Conservation (phyloP, 345 rosid genomes). For the Hibiscus syriacus region DNA sequence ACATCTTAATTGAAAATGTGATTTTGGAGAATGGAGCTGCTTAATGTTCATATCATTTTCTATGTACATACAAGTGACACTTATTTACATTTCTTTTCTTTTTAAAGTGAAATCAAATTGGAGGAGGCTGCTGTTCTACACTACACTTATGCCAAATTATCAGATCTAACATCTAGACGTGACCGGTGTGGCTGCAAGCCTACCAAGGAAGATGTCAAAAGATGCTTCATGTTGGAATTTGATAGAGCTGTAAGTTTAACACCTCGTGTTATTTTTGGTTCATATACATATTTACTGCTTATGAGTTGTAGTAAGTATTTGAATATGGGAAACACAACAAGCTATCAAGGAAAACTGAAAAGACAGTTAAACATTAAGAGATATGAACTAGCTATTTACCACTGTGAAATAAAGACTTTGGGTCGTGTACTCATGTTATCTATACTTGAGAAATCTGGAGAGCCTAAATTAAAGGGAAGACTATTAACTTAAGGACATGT, state of each 20-base stretch:
- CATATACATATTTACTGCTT: neutral
- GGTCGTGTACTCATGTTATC: neutral
- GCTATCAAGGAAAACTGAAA: neutral
- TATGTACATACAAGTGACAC: neutral
- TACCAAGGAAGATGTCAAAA: slow-evolving; percentile 89
- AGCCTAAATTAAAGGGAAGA: neutral
- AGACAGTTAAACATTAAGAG: neutral
- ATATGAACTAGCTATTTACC: neutral
- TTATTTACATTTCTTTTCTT: neutral
- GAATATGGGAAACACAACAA: neutral
- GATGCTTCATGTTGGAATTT: slow-evolving; percentile 97
- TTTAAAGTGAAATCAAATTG: slow-evolving; percentile 66
- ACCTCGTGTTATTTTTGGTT: slow-evolving; percentile 8
- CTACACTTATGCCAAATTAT: slow-evolving; percentile 85
- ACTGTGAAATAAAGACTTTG: neutral
- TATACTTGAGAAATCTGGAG: neutral
- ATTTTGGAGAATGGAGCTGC: neutral
- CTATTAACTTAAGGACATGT: neutral
- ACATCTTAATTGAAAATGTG: neutral
- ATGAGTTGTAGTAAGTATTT: neutral
- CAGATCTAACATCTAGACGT: slow-evolving; percentile 90
- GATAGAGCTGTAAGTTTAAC: slow-evolving; percentile 78
- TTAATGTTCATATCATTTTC: neutral
- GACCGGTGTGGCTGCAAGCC: slow-evolving; percentile 98
- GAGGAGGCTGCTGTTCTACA: slow-evolving; percentile 97